Conservation (phyloP, 2,329 filamentous ascomycete species). For the Stachybotrys chartarum region DNA sequence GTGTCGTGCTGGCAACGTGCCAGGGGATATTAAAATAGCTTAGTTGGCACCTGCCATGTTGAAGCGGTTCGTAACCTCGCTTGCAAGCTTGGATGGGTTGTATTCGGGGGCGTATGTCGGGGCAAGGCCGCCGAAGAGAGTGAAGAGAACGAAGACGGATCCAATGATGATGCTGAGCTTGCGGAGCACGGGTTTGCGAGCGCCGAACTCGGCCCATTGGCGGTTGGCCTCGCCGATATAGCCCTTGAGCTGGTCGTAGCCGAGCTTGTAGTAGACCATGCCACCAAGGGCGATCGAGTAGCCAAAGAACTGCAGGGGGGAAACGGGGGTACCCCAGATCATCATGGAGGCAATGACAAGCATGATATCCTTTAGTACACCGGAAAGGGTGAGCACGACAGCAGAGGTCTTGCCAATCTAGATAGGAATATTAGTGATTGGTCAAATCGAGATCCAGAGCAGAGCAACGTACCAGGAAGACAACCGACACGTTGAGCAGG, state of each 20-base stretch:
- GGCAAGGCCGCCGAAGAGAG: slow-evolving; percentile 62
- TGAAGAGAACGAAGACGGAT: slow-evolving; percentile 57
- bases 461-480: slow-evolving; percentile 63
- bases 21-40: slow-evolving; percentile 5
- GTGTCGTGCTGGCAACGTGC: neutral
- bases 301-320: slow-evolving; percentile 71
- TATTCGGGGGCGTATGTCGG: slow-evolving; percentile 52
- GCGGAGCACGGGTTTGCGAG: slow-evolving; percentile 66
- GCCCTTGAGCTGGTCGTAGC: slow-evolving; percentile 74
- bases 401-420: slow-evolving; percentile 85
- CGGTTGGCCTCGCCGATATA: slow-evolving; percentile 66
- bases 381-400: slow-evolving; percentile 78
- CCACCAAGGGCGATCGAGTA: slow-evolving; percentile 74
- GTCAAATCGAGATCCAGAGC: neutral
- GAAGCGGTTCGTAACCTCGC: slow-evolving; percentile 41
- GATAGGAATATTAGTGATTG: neutral
- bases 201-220: slow-evolving; percentile 81
- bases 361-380: slow-evolving; percentile 82
- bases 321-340: slow-evolving; percentile 72
- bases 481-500: slow-evolving; percentile 76
- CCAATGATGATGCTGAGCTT: slow-evolving; percentile 66
- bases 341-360: slow-evolving; percentile 74
- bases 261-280: slow-evolving; percentile 79
- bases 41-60: slow-evolving; percentile 15
- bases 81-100: slow-evolving; percentile 41